phyloP scores from a whole-genome alignment of 306 rosid species.

The Hippophae rhamnoides region DNA sequence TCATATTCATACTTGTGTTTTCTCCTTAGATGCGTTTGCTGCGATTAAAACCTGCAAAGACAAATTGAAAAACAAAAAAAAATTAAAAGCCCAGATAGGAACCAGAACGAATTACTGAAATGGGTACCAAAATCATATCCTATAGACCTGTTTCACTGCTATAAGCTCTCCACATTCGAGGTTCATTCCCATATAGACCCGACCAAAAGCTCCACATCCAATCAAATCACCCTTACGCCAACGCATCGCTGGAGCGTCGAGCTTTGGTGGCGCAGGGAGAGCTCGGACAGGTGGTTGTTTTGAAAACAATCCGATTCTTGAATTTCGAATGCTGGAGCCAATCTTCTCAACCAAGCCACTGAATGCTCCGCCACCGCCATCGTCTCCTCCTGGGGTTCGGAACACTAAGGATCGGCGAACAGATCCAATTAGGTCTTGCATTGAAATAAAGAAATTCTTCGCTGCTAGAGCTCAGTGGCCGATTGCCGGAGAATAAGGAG shows the following conservation, averaged over 20 bases:
- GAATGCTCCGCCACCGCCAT: conserved; percentile 36
- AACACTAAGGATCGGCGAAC: conserved; percentile 75
- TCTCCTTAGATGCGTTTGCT: conserved; percentile 62
- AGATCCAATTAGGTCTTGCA: conserved; percentile 74
- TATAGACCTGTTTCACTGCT: conserved; percentile 72
- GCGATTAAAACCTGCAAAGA: conserved; percentile 66
- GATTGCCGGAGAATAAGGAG: not conserved
- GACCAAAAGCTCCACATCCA: conserved; percentile 85
- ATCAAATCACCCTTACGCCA: conserved; percentile 92
- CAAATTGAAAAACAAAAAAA: not conserved
- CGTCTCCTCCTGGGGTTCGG: conserved; percentile 35
- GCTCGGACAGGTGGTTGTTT: conserved; percentile 30
- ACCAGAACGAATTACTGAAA: not conserved
- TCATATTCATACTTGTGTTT: conserved; percentile 47
- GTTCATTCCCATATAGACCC: conserved; percentile 92
- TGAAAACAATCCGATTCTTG: conserved; percentile 54
- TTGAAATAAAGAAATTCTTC: conserved; percentile 9
- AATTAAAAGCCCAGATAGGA: conserved; percentile 3
- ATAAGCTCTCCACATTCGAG: conserved; percentile 92
- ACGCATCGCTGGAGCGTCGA: conserved; percentile 48
- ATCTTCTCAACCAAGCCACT: conserved; percentile 63
- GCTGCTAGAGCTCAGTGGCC: not conserved
- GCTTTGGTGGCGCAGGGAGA: conserved; percentile 28
- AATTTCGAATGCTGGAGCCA: conserved; percentile 67
- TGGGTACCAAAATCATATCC: not conserved